phyloP scores from a whole-genome alignment of 352 stramenopile genomes.

The Globisporangium parvum region DNA sequence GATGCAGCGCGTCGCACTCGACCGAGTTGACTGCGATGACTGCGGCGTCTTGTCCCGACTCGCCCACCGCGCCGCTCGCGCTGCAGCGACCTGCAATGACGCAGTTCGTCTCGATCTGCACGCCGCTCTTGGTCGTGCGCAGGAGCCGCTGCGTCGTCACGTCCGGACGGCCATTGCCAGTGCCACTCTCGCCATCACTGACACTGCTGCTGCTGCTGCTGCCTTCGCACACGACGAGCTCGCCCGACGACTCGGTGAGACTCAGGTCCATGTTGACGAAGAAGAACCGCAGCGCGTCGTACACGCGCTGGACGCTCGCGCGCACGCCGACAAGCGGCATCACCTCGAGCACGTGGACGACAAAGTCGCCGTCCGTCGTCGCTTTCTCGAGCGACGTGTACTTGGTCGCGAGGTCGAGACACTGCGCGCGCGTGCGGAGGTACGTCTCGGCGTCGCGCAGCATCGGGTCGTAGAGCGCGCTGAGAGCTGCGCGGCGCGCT shows the following conservation, averaged over 20 bases:
- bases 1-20: constrained; percentile 13
- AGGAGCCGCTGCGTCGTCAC: constrained; percentile 3
- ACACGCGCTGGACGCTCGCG: constrained; percentile 24
- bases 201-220: constrained; percentile 6
- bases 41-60: not conserved
- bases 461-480: constrained; percentile 14
- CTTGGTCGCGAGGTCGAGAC: constrained; percentile 11
- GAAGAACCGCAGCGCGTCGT: constrained; percentile 28
- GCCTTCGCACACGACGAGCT: constrained; percentile 27
- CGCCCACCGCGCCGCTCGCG: not conserved
- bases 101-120: constrained; percentile 9
- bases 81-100: constrained; percentile 5
- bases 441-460: constrained; percentile 20
- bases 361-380: constrained; percentile 23
- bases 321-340: constrained; percentile 20
- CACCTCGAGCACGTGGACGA: constrained; percentile 14
- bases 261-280: constrained; percentile 41
- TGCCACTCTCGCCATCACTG: no score
- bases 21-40: constrained; percentile 11
- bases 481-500: constrained; percentile 14
- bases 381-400: constrained; percentile 18
- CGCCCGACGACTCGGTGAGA: constrained; percentile 27
- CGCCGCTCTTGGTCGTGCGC: constrained; percentile 6
- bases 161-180: not conserved
- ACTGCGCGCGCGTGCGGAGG: constrained; percentile 14